Evolutionary conservation across 1,284 basidiomycete species (phyloP), one percentile per base, ranked within the genome.

Genomic region (Cutaneotrichosporon daszewskae): DNA sequence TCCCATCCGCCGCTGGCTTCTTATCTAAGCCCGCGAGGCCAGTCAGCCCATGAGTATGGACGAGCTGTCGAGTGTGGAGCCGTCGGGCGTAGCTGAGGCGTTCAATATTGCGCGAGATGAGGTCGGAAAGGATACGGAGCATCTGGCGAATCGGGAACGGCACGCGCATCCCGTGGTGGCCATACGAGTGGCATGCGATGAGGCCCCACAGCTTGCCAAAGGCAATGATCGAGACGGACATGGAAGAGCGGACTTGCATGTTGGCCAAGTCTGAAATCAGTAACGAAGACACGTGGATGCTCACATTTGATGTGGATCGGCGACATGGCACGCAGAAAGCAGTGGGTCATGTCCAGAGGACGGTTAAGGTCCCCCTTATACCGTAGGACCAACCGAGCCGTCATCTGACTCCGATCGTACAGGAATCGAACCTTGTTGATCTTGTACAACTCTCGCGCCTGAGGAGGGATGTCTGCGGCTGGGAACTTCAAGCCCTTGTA

Each of bases 321-420:
- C 58, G 84, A 87, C 87, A 91, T 91, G 2, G 87, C 86, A 14
- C 87, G 80, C 12, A 91, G 73, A 61, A 84, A 87, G 49, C 82
- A 85, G 65, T 90, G 84, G 0, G 87, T 89, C 87, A 91, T 89
- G 63, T 91, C 81, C 76, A 91, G 72, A 2, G 87, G 87, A 3
- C 72, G 71, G 29, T 83, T 77, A 7, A 91, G 74, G 65, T 91
- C 87, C 20, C 77, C 75, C 55, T 76, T 74, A 43, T 72, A 76
- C 37, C 80, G 74, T 34, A 84, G 81, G 12, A 91, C 81, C 40
- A 94, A 75, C 5, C 87, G 76, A 4, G 88, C 85, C 0, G 87
- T 87, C 2, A 79, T 75, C 61, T 84, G 84, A 26, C 78, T 78
- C 14, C 87, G 77, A 59, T 91, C 82, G 64, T 91, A 94, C 20